Evolutionary conservation across 345 rosid genomes (phyloP).

Genomic region (Cardamine chenopodiifolia): DNA sequence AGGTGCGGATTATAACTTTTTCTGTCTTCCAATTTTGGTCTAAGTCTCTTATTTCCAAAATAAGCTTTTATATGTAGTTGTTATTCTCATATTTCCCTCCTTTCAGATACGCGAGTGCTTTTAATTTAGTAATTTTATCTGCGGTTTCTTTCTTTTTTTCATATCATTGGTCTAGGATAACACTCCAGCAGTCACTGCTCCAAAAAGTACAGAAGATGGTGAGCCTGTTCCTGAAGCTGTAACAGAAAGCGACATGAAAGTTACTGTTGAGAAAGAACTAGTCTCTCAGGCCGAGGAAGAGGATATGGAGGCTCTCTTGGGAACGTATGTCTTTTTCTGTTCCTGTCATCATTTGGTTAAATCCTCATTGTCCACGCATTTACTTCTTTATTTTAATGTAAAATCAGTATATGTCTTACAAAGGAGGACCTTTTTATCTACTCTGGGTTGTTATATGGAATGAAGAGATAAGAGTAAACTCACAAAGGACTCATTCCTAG

Average conservation of each 20-base stretch:
- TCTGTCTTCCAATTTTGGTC: constrained; percentile 25
- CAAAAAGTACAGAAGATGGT: constrained; percentile 65
- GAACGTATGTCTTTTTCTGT: constrained; percentile 64
- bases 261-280: constrained; percentile 89
- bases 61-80: constrained; percentile 15
- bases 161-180: constrained; percentile 64
- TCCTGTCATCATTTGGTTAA: constrained; percentile 2
- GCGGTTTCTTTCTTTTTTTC: constrained; percentile 26
- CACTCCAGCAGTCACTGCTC: constrained; percentile 68
- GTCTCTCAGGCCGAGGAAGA: constrained; percentile 99
- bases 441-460: neutral
- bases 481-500: constrained; percentile 2
- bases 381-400: neutral
- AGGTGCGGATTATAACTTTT: constrained; percentile 54
- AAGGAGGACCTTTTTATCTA: neutral
- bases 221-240: constrained; percentile 64
- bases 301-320: constrained; percentile 97
- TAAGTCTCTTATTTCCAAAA: constrained; percentile 11
- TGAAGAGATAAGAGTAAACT: constrained; percentile 13
- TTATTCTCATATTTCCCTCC: constrained; percentile 12
- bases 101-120: constrained; percentile 1
- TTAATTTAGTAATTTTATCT: neutral
- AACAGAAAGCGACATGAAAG: constrained; percentile 75
- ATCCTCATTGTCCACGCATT: neutral
- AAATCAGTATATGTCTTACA: constrained; percentile 19